Percentiles rank a stretch among this genome's conserved stretches.
Conservation (phyloP, 805 yeast species). For the Teunomyces funiuensis region DNA sequence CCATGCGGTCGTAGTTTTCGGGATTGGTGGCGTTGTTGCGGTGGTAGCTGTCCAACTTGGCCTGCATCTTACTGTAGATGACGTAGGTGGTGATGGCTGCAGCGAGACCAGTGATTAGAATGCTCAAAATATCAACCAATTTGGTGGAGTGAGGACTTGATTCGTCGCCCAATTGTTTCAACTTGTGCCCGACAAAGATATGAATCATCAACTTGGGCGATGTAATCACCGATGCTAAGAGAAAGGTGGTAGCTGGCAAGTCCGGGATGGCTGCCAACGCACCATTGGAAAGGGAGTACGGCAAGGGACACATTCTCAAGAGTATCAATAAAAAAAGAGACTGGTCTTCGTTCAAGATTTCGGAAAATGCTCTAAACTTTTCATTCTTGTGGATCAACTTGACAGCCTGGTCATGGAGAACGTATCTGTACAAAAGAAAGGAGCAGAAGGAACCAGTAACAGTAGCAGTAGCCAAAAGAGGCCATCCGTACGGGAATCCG, state of each 20-base stretch:
- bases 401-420: conserved; percentile 58
- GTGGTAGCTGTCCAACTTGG: conserved; percentile 31
- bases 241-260: conserved; percentile 58
- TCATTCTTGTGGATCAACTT: conserved; percentile 59
- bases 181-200: conserved; percentile 72
- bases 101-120: conserved; percentile 54
- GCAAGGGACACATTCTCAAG: conserved; percentile 85
- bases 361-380: conserved; percentile 70
- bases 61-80: conserved; percentile 57
- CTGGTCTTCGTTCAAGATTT: conserved; percentile 70
- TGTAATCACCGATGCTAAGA: conserved; percentile 68
- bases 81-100: conserved; percentile 63
- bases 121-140: conserved; percentile 61
- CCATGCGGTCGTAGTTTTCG: conserved; percentile 28
- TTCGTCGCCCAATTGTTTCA: conserved; percentile 64
- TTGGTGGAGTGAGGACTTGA: conserved; percentile 49
- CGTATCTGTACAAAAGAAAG: conserved; percentile 63
- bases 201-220: conserved; percentile 82
- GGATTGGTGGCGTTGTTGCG: conserved; percentile 7
- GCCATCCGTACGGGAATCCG: conserved; percentile 82
- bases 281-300: conserved; percentile 89
- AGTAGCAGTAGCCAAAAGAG: conserved; percentile 66
- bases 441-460: conserved; percentile 74
- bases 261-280: conserved; percentile 88
- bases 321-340: conserved; percentile 63